phyloP scores from a whole-genome alignment of 1,139 yeast species.

The Yamadazyma conglobata region DNA sequence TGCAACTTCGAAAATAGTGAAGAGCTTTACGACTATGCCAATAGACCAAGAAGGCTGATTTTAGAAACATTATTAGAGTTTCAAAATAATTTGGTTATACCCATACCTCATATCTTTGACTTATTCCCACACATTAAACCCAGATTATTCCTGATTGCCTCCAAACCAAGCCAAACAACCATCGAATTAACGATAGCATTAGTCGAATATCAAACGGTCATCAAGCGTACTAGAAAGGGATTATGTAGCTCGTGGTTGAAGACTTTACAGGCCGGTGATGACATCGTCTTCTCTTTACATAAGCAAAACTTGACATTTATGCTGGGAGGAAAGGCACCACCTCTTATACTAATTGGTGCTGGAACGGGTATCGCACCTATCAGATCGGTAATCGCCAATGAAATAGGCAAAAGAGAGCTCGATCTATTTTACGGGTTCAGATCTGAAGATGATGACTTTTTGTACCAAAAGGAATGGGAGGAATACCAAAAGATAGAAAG shows the following conservation, averaged over 20 bases:
- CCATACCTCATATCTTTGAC: conserved; percentile 71
- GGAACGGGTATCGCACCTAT: conserved; percentile 96
- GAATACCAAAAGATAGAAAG: conserved; percentile 18
- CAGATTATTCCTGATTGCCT: conserved; percentile 49
- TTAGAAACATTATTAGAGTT: conserved; percentile 83
- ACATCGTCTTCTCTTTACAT: conserved; percentile 54
- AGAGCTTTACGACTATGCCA: conserved; percentile 83
- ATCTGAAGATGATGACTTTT: conserved; percentile 58
- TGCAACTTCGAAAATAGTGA: conserved; percentile 69
- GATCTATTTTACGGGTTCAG: conserved; percentile 78
- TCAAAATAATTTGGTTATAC: conserved; percentile 62
- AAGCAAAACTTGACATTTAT: conserved; percentile 40
- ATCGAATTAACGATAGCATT: conserved; percentile 74
- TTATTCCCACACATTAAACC: conserved; percentile 77
- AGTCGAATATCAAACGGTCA: conserved; percentile 81
- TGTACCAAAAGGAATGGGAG: conserved; percentile 58
- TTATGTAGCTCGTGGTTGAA: conserved; percentile 79
- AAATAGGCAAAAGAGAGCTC: conserved; percentile 22
- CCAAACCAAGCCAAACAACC: conserved; percentile 30
- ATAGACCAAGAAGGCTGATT: conserved; percentile 84
- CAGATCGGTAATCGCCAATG: conserved; percentile 54
- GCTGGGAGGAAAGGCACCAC: conserved; percentile 26
- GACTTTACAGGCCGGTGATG: conserved; percentile 43
- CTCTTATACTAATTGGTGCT: conserved; percentile 74
- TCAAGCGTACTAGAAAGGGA: conserved; percentile 74